Percentiles rank a stretch among this genome's conserved stretches.
These are phyloP conservation scores for Biscogniauxia marginata DNA, from an alignment of 2,329 filamentous ascomycete genomes.

Conservation along the genomic window DNA sequence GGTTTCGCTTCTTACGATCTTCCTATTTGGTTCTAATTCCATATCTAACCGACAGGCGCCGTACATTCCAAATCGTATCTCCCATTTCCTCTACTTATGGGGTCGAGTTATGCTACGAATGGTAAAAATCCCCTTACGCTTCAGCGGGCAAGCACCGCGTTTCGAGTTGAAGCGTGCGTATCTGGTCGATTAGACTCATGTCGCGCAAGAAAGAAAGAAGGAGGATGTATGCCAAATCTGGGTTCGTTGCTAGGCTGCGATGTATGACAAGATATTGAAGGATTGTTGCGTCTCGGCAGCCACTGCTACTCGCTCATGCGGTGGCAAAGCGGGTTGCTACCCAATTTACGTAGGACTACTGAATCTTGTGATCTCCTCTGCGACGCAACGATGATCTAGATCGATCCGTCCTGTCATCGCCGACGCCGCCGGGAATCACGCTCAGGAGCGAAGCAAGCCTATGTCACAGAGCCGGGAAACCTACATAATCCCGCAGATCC, in stretches of 20 bases:
- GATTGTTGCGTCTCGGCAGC: not conserved
- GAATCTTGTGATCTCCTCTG: not conserved
- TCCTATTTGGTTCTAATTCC: not conserved
- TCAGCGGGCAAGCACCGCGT: not conserved
- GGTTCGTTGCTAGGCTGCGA: not conserved
- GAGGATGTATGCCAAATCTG: not conserved
- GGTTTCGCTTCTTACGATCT: not conserved
- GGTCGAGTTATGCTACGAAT: not conserved
- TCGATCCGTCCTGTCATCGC: not conserved
- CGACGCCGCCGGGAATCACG: not conserved
- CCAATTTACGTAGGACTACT: not conserved
- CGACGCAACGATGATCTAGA: not conserved
- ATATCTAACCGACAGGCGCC: not conserved
- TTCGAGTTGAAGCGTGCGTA: not conserved
- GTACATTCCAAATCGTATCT: not conserved
- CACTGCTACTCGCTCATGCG: not conserved
- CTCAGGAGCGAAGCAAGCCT: too few relatives aligned
- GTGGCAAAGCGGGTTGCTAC: not conserved
- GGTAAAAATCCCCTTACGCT: too few relatives aligned
- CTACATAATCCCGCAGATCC: too few relatives aligned
- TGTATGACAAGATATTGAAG: not conserved
- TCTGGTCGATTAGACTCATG: not conserved
- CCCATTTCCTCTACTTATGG: not conserved
- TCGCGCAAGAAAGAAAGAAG: not conserved
- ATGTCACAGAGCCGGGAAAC: too few relatives aligned